These are phyloP conservation scores for Yamadazyma dendronema DNA, from an alignment of 1,139 yeast genomes.

Conservation along the genomic window DNA sequence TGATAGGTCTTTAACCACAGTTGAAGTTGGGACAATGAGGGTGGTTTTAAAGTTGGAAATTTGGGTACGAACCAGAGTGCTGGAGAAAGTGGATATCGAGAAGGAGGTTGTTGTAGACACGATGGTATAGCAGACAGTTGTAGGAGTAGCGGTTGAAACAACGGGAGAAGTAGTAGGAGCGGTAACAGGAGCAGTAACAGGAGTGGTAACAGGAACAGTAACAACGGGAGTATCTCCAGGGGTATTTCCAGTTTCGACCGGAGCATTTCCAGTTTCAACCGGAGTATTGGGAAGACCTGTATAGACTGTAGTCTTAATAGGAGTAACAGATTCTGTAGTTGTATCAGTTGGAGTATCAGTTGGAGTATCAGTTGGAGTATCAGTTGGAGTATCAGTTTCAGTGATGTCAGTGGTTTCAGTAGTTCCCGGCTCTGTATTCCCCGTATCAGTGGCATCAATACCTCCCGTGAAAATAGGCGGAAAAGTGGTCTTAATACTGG, in stretches of 20 bases:
- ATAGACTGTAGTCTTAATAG: too few relatives aligned
- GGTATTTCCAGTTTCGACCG: too few relatives aligned
- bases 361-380: slow-evolving; percentile 1
- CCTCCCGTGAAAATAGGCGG: slow-evolving; percentile 15
- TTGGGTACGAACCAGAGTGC: slow-evolving; percentile 5
- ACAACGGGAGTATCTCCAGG: slow-evolving; percentile 1
- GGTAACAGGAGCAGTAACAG: slow-evolving; percentile 1
- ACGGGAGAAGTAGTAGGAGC: neutral
- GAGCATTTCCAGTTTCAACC: too few relatives aligned
- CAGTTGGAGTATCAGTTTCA: neutral
- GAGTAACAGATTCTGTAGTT: neutral
- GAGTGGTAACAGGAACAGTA: neutral
- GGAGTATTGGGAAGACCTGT: too few relatives aligned
- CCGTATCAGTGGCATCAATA: neutral
- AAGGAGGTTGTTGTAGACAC: slow-evolving; percentile 13
- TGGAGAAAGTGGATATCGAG: slow-evolving; percentile 9
- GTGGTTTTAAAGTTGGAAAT: slow-evolving; percentile 5
- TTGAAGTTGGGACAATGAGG: slow-evolving; percentile 1
- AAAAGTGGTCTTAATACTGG: slow-evolving; percentile 21
- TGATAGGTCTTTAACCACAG: slow-evolving; percentile 1
- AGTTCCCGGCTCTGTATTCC: neutral
- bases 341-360: slow-evolving; percentile 1
- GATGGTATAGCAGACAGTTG: slow-evolving; percentile 2
- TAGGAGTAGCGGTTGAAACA: slow-evolving; percentile 1
- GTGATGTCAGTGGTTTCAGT: neutral